Conservation (phyloP, 805 yeast species). For the Candida montana region DNA sequence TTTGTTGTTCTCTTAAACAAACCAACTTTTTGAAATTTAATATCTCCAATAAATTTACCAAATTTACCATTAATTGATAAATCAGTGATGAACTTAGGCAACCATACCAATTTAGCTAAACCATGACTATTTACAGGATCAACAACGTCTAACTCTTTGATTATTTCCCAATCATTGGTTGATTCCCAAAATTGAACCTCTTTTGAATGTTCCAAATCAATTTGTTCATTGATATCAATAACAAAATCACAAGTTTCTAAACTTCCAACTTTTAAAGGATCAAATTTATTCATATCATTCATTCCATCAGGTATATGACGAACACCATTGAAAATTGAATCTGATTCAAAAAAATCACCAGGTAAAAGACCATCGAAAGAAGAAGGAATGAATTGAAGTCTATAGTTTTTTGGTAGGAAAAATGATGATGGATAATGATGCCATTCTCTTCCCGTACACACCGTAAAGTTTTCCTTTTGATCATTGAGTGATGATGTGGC, state of each 20-base stretch:
- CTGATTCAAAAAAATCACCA: conserved; percentile 65
- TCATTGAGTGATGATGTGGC: neutral
- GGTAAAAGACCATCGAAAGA: conserved; percentile 88
- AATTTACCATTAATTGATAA: neutral
- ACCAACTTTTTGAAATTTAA: neutral
- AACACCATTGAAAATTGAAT: conserved; percentile 29
- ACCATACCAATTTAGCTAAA: conserved; percentile 1
- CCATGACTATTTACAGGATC: conserved; percentile 42
- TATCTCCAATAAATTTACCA: neutral
- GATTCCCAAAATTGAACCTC: conserved; percentile 27
- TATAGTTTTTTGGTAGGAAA: conserved; percentile 58
- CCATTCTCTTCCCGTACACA: conserved; percentile 96
- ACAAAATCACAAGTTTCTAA: conserved; percentile 59
- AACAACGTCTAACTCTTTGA: conserved; percentile 31
- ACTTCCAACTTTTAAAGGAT: conserved; percentile 46
- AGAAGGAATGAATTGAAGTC: conserved; percentile 64
- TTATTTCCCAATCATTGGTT: conserved; percentile 38
- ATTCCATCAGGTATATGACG: conserved; percentile 53
- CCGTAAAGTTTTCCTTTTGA: neutral
- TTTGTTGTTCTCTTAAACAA: neutral
- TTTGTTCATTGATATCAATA: conserved; percentile 55
- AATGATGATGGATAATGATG: conserved; percentile 87
- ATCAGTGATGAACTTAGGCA: neutral
- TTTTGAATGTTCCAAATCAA: conserved; percentile 38
- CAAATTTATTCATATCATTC: conserved; percentile 72